A percentile compares a stretch with the other conserved stretches of the same genome.
These are phyloP conservation scores for Amanita jacksonii DNA, from an alignment of 768 basidiomycete genomes.

Conservation along the genomic window DNA sequence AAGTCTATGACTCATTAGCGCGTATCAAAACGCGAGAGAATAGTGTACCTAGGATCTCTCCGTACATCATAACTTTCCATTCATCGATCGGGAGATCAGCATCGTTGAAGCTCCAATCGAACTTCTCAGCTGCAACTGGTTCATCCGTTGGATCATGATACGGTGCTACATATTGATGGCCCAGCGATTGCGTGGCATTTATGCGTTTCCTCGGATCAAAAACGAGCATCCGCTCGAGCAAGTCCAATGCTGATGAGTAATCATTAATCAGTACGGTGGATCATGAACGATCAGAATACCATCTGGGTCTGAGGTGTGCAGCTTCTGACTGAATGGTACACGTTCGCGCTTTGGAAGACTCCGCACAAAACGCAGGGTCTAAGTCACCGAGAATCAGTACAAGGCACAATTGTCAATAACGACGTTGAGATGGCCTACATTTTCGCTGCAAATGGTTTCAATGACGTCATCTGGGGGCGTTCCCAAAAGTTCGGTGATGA, in stretches of 20 bases:
- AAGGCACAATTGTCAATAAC: slow-evolving; percentile 8
- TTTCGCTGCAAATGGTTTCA: slow-evolving; percentile 95
- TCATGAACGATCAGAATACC: slow-evolving; percentile 34
- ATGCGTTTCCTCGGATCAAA: slow-evolving; percentile 98
- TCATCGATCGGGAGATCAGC: slow-evolving; percentile 97
- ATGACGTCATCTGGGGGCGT: slow-evolving; percentile 99
- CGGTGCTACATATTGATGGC: slow-evolving; percentile 89
- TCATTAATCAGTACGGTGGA: neutral
- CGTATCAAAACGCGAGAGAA: neutral
- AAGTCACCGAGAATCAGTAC: slow-evolving; percentile 7
- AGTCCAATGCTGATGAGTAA: slow-evolving; percentile 63
- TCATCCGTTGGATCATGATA: slow-evolving; percentile 99
- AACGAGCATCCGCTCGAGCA: slow-evolving; percentile 97
- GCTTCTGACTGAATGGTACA: slow-evolving; percentile 90
- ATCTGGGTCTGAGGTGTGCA: slow-evolving; percentile 79
- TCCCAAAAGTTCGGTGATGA: slow-evolving; percentile 95
- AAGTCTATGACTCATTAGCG: slow-evolving; percentile 44
- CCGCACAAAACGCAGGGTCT: slow-evolving; percentile 99
- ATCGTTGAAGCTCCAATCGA: slow-evolving; percentile 99
- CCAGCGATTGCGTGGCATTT: slow-evolving; percentile 83
- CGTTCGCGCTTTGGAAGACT: slow-evolving; percentile 93
- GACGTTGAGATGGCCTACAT: slow-evolving; percentile 46
- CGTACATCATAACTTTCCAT: slow-evolving; percentile 99
- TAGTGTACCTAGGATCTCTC: slow-evolving; percentile 83
- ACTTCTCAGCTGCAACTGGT: slow-evolving; percentile 85